Conservation (phyloP, 192 early-diverging fungal species). For the Coemansia sp. region DNA sequence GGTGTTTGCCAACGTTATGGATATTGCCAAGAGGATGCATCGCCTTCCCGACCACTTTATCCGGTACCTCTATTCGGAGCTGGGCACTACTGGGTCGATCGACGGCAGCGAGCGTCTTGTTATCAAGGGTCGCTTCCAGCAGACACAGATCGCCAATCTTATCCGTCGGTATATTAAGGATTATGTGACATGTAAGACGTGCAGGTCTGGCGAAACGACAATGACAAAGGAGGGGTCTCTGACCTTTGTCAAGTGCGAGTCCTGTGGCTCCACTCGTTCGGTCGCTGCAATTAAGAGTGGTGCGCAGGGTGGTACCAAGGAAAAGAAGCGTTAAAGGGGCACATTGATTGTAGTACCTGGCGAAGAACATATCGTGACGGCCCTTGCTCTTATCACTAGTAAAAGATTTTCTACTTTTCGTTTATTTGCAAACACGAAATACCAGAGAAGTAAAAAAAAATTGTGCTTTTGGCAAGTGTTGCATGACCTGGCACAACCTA, state of each 20-base stretch:
- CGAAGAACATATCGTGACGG: background rate
- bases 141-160: slow-evolving; percentile 98
- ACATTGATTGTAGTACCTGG: background rate
- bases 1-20: slow-evolving; percentile 92
- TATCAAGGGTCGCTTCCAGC: slow-evolving; percentile 98
- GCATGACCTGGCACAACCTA: too few relatives aligned
- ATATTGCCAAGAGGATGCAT: slow-evolving; percentile 94
- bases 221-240: slow-evolving; percentile 95
- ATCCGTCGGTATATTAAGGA: slow-evolving; percentile 97
- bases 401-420: background rate
- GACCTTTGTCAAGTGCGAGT: slow-evolving; percentile 95
- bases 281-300: slow-evolving; percentile 97
- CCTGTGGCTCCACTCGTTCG: slow-evolving; percentile 90
- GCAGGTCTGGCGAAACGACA: slow-evolving; percentile 92
- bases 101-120: slow-evolving; percentile 87
- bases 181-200: slow-evolving; percentile 99
- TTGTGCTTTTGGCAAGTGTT: too few relatives aligned
- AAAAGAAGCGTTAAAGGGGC: slow-evolving; percentile 21
- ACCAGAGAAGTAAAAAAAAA: too few relatives aligned
- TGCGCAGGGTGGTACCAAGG: slow-evolving; percentile 83
- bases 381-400: background rate
- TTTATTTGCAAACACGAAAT: too few relatives aligned
- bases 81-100: slow-evolving; percentile 96
- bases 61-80: slow-evolving; percentile 96
- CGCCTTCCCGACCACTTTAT: slow-evolving; percentile 95